Conservation (phyloP, 129 eudicot species). For the Escallonia rubra region DNA sequence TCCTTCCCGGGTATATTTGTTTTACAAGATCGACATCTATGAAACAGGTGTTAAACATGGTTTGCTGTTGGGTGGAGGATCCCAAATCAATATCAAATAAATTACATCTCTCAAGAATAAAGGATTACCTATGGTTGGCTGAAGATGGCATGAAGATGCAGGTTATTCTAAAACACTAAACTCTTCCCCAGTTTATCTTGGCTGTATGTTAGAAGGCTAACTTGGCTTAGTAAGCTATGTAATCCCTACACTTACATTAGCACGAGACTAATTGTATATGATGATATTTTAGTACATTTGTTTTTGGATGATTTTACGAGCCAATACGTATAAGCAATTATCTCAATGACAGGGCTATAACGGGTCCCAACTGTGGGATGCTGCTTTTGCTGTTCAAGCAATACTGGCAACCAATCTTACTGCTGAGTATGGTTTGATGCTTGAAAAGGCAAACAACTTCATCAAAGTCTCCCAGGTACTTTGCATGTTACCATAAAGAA, state of each 20-base stretch:
- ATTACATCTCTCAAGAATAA: slow-evolving; percentile 47
- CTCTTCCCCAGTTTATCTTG: too few relatives aligned
- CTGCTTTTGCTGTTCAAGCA: slow-evolving; percentile 60
- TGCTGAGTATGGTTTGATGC: slow-evolving; percentile 41
- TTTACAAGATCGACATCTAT: too few relatives aligned
- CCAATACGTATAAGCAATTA: background rate
- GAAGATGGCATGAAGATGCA: slow-evolving; percentile 92
- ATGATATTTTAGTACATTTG: too few relatives aligned
- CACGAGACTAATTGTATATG: too few relatives aligned
- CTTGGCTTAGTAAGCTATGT: too few relatives aligned
- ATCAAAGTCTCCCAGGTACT: slow-evolving; percentile 51
- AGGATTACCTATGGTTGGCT: slow-evolving; percentile 73
- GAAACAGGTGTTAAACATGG: slow-evolving; percentile 64
- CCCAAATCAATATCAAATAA: slow-evolving; percentile 42
- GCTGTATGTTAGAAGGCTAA: too few relatives aligned
- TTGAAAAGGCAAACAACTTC: slow-evolving; percentile 47
- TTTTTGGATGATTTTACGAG: background rate
- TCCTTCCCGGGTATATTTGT: too few relatives aligned
- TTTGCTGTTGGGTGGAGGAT: slow-evolving; percentile 68
- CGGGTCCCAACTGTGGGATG: slow-evolving; percentile 76
- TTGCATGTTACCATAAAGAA: too few relatives aligned
- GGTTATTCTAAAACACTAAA: slow-evolving; percentile 18
- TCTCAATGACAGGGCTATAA: slow-evolving; percentile 44
- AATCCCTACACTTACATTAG: too few relatives aligned
- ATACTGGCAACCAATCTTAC: slow-evolving; percentile 37